phyloP scores from a whole-genome alignment of 306 rosid genomes.

The Vigna unguiculata region DNA sequence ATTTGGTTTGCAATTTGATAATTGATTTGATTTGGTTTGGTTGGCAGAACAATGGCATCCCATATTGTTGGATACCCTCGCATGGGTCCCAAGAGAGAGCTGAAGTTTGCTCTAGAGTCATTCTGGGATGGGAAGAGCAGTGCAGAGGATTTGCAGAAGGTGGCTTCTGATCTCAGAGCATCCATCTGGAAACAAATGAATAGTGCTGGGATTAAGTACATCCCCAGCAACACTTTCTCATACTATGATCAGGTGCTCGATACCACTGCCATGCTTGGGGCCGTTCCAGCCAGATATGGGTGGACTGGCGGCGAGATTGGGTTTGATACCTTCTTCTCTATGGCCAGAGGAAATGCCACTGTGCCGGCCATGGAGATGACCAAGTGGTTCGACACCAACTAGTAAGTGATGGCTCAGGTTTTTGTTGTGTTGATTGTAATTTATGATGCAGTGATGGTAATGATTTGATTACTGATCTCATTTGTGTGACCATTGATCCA shows the following conservation, averaged over 20 bases:
- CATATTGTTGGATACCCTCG: constrained; percentile 96
- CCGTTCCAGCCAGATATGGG: constrained; percentile 86
- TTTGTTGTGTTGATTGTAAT: neutral
- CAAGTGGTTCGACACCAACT: constrained; percentile 98
- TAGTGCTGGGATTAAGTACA: constrained; percentile 79
- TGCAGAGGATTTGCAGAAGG: constrained; percentile 84
- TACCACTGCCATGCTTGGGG: constrained; percentile 82
- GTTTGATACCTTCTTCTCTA: constrained; percentile 80
- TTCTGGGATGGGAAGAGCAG: constrained; percentile 94
- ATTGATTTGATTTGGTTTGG: constrained; percentile 19
- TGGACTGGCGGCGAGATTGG: constrained; percentile 91
- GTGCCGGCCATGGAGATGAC: constrained; percentile 99
- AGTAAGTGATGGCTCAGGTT: constrained; percentile 58
- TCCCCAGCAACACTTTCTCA: constrained; percentile 89
- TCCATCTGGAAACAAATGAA: constrained; percentile 94
- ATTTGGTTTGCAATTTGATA: neutral
- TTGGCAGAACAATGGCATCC: constrained; percentile 75
- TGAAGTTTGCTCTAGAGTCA: constrained; percentile 88
- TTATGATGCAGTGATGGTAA: constrained; percentile 42
- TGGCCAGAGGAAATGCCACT: constrained; percentile 96
- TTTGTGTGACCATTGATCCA: constrained; percentile 48
- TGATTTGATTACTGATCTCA: constrained; percentile 35
- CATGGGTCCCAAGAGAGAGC: constrained; percentile 97
- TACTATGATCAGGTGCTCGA: constrained; percentile 87
- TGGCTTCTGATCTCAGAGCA: constrained; percentile 75